Evolutionary conservation across 257 asterid genomes (phyloP), one percentile per base, ranked within the genome.

Genomic region (Fraxinus americana): DNA sequence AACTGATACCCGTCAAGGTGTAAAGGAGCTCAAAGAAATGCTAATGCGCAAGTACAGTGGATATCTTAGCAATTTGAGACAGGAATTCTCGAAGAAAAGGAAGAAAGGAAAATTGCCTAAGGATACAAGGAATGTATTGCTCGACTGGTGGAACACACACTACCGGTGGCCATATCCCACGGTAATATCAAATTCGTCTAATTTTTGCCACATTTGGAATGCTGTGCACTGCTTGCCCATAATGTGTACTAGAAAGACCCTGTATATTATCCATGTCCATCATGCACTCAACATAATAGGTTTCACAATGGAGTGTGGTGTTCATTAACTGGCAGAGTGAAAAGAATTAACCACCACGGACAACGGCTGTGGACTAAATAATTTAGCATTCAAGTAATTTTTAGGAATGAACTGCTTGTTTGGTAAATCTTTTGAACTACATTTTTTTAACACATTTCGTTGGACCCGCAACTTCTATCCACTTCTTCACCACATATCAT

Each of bases 91-190:
- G 81, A 90, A 90, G 89, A 92, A 90, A 73, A 77, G 92, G 77
- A 93, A 87, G 81, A 92, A 88, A 73, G 97, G 96, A 0, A 92
- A 87, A 77, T 88, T 93, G 8, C 92, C 97, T 3, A 90, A 92
- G 77, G 86, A 86, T 48, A 97, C 97, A 0, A 82, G 89, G 71
- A 59, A 77, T 17, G 87, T 87, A 0, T 82, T 93, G 85, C 88
- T 91, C 12, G 90, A 92, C 19, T 93, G 98, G 98, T 93, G 98
- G 98, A 89, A 87, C 73, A 11, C 90, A 7, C 97, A 93, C 57
- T 89, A 87, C 39, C 84, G 96, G 78, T 93, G 98, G 98, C 98
- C 98, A 11, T 93, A 93, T 82, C 98, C 98, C 39, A 91, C 98
- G 88, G 98, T 91, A 88, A 77, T 17, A 72, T 76, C 34, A 27